Evolutionary conservation across 345 rosid species (phyloP), one percentile per base, ranked within the genome.

Genomic region (Eucalyptus guilfoylei): DNA sequence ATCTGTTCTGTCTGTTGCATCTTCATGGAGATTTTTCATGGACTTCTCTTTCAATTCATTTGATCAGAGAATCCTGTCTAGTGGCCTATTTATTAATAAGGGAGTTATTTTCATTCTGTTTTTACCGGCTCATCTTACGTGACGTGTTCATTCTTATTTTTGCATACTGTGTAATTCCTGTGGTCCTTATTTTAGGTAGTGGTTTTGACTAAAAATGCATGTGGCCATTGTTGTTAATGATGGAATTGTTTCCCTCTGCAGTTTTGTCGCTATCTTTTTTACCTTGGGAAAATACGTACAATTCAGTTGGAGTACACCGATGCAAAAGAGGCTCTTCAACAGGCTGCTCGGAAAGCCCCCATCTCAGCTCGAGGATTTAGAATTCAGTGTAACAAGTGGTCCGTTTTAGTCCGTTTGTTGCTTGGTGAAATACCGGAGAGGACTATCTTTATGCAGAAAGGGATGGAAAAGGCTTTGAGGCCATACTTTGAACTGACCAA

Each of bases 291-390:
- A 91, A 97, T 97, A 90, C 92, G 95, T 58, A 96, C 99, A 5
- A 96, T 97, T 89, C 98, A 97, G 89, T 91, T 97, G 85, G 98
- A 97, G 93, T 97, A 97, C 88, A 95, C 98, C 0, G 98, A 96
- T 93, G 98, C 99, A 54, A 97, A 96, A 91, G 98, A 97, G 86
- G 94, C 97, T 90, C 97, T 97, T 86, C 97, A 94, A 55, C 98
- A 95, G 89, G 98, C 98, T 90, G 97, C 98, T 89, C 92, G 98
- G n/a, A 97, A 95, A 93, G 98, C 97, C 49, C 97, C 98, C 48
- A 90, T 94, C 80, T 96, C 98, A 80, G 96, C 99, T 49, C 91
- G 91, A 32, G 97, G 97, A 34, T 96, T 97, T 90, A 93, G 97
- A 86, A 93, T 97, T 89, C 96, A 93, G 67, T 96, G 97, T 88